Evolutionary conservation across 306 rosid species (phyloP).

Genomic region (Cicer cuneatum): DNA sequence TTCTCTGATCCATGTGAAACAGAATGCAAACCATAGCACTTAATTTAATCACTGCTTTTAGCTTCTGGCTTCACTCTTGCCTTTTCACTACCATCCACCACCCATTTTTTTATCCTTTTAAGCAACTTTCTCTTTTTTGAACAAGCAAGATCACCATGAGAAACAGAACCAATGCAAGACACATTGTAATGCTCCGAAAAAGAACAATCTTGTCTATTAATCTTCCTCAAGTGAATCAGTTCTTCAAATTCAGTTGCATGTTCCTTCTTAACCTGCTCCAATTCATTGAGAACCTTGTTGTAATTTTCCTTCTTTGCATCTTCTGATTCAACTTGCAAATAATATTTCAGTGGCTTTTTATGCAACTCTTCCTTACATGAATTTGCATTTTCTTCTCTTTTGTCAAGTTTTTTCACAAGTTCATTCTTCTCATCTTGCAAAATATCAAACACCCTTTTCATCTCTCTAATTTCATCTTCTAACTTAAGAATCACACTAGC

Average conservation of each 20-base stretch:
- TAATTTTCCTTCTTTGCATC: slow-evolving; percentile 51
- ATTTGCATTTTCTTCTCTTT: slow-evolving; percentile 46
- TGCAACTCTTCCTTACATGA: slow-evolving; percentile 42
- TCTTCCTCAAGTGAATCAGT: slow-evolving; percentile 55
- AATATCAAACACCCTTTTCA: slow-evolving; percentile 49
- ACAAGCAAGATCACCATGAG: slow-evolving; percentile 35
- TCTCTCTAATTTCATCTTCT: slow-evolving; percentile 59
- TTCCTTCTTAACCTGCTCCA: slow-evolving; percentile 58
- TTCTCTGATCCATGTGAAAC: slow-evolving; percentile 46
- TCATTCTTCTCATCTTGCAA: slow-evolving; percentile 59
- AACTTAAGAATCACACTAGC: slow-evolving; percentile 44
- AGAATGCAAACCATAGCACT: slow-evolving; percentile 44
- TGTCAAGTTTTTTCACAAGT: slow-evolving; percentile 53
- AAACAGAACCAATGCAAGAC: slow-evolving; percentile 46
- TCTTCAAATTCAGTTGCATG: slow-evolving; percentile 50
- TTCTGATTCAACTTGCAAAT: slow-evolving; percentile 55
- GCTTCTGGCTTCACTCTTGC: slow-evolving; percentile 52
- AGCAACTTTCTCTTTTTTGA: slow-evolving; percentile 56
- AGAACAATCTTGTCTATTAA: slow-evolving; percentile 53
- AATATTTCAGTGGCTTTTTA: slow-evolving; percentile 33
- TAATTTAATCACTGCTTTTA: slow-evolving; percentile 46
- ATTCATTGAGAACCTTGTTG: slow-evolving; percentile 48
- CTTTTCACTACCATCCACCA: slow-evolving; percentile 66
- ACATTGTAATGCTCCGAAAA: slow-evolving; percentile 42
- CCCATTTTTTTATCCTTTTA: slow-evolving; percentile 60